These are phyloP conservation scores for Neurospora sp. DNA, from an alignment of 495 filamentous ascomycete species.

Conservation along the genomic window DNA sequence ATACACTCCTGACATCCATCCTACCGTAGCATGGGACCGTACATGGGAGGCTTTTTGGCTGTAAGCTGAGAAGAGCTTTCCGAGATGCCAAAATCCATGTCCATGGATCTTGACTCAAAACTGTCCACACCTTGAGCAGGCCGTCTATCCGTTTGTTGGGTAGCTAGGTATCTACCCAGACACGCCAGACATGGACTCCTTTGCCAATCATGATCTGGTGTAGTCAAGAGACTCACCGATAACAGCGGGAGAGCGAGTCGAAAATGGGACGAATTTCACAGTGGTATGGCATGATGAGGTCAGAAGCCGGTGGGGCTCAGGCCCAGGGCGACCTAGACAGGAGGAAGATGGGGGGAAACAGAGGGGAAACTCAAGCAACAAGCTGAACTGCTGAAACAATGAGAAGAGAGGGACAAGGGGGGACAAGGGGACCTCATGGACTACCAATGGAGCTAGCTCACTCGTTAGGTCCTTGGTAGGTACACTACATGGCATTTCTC, in stretches of 20 bases:
- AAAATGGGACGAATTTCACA: background rate
- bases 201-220: background rate
- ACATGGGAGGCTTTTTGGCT: background rate
- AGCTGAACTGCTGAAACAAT: background rate
- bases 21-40: background rate
- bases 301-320: background rate
- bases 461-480: no score
- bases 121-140: background rate
- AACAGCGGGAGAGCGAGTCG: background rate
- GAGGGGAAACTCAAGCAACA: background rate
- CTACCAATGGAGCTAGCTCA: no score
- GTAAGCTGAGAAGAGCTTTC: background rate
- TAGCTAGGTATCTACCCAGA: background rate
- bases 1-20: background rate
- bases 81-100: background rate
- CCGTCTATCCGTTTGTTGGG: background rate
- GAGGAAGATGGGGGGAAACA: background rate
- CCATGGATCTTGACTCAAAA: background rate
- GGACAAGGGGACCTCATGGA: background rate
- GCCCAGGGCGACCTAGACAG: background rate
- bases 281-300: background rate
- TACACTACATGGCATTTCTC: no score
- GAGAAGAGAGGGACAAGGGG: background rate
- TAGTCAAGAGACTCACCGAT: background rate
- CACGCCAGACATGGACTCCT: no score